A percentile compares a stretch with the other conserved stretches of the same genome.
These are phyloP conservation scores for Aspergillus hancockii DNA, from an alignment of 495 filamentous ascomycete genomes.

Conservation along the genomic window DNA sequence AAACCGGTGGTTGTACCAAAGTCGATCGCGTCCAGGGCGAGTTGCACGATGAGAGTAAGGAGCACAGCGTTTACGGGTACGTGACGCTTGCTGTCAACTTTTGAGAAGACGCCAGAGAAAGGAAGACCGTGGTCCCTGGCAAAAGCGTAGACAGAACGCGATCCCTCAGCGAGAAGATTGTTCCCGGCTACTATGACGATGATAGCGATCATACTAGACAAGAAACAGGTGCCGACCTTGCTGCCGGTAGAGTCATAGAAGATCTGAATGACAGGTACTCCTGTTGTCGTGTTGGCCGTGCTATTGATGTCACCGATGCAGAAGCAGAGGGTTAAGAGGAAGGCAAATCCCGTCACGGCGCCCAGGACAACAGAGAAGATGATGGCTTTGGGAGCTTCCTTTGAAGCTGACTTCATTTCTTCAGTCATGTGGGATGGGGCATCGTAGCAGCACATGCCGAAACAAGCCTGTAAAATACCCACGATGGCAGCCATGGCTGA, in stretches of 20 bases:
- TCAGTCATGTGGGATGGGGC: slow-evolving; percentile 50
- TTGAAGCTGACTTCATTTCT: slow-evolving; percentile 52
- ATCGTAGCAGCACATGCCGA: slow-evolving; percentile 60
- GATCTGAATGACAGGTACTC: slow-evolving; percentile 49
- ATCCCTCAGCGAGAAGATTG: slow-evolving; percentile 47
- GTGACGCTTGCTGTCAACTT: slow-evolving; percentile 40
- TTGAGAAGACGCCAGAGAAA: slow-evolving; percentile 44
- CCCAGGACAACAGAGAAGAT: slow-evolving; percentile 53
- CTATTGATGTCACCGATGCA: slow-evolving; percentile 49
- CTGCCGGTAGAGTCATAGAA: slow-evolving; percentile 51
- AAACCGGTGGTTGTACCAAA: slow-evolving; percentile 60
- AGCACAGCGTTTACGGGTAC: slow-evolving; percentile 53
- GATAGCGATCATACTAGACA: slow-evolving; percentile 45
- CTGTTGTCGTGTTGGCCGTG: slow-evolving; percentile 44
- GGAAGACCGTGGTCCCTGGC: slow-evolving; percentile 51
- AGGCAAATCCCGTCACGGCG: slow-evolving; percentile 52
- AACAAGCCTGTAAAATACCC: slow-evolving; percentile 57
- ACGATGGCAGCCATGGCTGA: slow-evolving; percentile 52
- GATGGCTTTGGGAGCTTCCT: slow-evolving; percentile 57
- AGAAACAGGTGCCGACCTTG: slow-evolving; percentile 42
- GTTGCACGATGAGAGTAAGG: slow-evolving; percentile 49
- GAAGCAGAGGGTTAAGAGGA: slow-evolving; percentile 51
- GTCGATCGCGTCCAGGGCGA: slow-evolving; percentile 57
- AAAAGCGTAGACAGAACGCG: slow-evolving; percentile 49
- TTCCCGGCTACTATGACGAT: slow-evolving; percentile 44